These are phyloP conservation scores for Blepharisma undulans DNA, from an alignment of 169 alveolate genomes.

Conservation along the genomic window DNA sequence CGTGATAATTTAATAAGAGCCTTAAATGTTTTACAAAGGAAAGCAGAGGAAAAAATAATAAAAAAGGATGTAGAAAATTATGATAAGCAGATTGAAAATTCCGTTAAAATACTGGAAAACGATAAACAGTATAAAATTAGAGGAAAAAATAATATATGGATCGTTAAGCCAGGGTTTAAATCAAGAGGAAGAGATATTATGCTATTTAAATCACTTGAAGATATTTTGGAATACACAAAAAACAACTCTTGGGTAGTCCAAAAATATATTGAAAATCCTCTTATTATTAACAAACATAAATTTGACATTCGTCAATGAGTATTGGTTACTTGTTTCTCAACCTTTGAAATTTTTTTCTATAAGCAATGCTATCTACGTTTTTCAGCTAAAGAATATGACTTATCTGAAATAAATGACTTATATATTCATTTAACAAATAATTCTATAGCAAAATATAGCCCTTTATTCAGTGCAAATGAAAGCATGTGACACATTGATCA, in stretches of 20 bases:
- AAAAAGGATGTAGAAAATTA: not conserved
- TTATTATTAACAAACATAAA: conserved; percentile 73
- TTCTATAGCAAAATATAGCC: conserved; percentile 67
- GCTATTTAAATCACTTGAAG: not conserved
- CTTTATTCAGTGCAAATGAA: conserved; percentile 10
- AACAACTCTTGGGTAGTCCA: conserved; percentile 69
- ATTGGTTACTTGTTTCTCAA: conserved; percentile 78
- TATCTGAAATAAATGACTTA: conserved; percentile 62
- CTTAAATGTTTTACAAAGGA: not conserved
- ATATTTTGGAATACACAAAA: not conserved
- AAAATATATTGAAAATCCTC: conserved; percentile 89
- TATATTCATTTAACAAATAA: conserved; percentile 86
- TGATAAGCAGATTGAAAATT: not conserved
- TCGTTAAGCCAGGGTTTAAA: conserved; percentile 70
- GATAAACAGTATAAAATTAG: conserved; percentile 6
- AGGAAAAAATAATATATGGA: conserved; percentile 69
- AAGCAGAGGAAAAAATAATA: not conserved
- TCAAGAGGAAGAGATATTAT: conserved; percentile 17
- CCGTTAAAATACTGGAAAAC: not conserved
- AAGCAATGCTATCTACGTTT: conserved; percentile 84
- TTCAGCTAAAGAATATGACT: conserved; percentile 69
- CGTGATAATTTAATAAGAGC: not conserved
- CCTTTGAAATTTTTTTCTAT: conserved; percentile 79
- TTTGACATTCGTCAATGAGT: conserved; percentile 91
- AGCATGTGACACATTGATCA: conserved; percentile 36